Conservation (phyloP, 2,329 filamentous ascomycete species). For the Metarhizium anisopliae region DNA sequence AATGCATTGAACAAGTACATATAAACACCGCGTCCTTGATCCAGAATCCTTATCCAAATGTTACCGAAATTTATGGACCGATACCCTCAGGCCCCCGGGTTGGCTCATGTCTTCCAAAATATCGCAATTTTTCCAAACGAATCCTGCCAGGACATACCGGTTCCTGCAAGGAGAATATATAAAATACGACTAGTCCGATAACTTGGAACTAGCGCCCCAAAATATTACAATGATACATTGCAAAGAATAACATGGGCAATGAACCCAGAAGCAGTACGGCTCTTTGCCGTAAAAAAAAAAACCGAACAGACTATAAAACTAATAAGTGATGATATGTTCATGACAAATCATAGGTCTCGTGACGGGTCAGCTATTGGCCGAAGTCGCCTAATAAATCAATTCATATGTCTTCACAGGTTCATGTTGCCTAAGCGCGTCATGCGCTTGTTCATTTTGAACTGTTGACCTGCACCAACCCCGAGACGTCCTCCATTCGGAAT, state of each 20-base stretch:
- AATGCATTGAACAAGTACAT: too few relatives aligned
- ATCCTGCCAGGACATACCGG: background rate
- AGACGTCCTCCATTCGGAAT: slow-evolving; percentile 8
- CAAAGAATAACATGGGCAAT: background rate
- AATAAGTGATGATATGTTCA: background rate
- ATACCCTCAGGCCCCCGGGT: too few relatives aligned
- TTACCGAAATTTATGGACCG: too few relatives aligned
- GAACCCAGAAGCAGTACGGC: background rate
- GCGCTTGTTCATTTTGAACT: slow-evolving; percentile 50
- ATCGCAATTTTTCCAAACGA: background rate
- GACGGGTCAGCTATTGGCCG: background rate
- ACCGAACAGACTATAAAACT: background rate
- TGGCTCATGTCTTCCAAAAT: background rate
- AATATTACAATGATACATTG: background rate
- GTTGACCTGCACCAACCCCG: slow-evolving; percentile 9
- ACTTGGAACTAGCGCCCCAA: background rate
- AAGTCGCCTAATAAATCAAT: background rate
- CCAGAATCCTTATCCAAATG: too few relatives aligned
- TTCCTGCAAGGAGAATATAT: background rate
- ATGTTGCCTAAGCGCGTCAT: slow-evolving; percentile 46
- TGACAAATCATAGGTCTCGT: background rate
- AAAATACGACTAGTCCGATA: background rate
- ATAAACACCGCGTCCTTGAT: too few relatives aligned
- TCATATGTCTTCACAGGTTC: slow-evolving; percentile 34
- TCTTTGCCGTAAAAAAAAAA: background rate